phyloP scores from a whole-genome alignment of 768 basidiomycete species.

The Gloeophyllum trabeum region DNA sequence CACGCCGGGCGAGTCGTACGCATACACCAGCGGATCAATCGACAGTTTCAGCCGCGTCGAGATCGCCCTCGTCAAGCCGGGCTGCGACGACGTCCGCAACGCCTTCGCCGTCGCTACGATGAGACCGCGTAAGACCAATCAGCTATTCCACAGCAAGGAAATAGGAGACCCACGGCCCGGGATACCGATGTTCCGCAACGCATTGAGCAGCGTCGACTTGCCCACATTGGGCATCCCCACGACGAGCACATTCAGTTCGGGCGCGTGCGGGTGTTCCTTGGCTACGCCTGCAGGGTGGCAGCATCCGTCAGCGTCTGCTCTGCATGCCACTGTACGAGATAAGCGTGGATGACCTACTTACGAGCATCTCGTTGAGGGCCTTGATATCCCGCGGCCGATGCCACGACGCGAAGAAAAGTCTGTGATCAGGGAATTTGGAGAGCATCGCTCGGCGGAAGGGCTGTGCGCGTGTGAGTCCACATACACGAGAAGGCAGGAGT shows the following conservation, averaged over 20 bases:
- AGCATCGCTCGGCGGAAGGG: slow-evolving; percentile 69
- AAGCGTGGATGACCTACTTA: slow-evolving; percentile 43
- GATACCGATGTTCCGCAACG: slow-evolving; percentile 79
- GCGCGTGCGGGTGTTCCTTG: slow-evolving; percentile 52
- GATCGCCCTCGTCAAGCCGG: slow-evolving; percentile 82
- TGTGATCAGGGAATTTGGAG: slow-evolving; percentile 58
- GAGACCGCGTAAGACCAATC: not conserved
- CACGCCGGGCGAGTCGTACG: slow-evolving; percentile 92
- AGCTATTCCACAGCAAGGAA: slow-evolving; percentile 4
- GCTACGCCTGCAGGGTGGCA: slow-evolving; percentile 44
- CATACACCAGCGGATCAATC: slow-evolving; percentile 74
- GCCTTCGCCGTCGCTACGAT: slow-evolving; percentile 71
- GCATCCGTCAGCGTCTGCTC: not conserved
- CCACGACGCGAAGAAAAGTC: slow-evolving; percentile 61
- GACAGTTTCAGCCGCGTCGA: slow-evolving; percentile 85
- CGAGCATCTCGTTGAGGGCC: slow-evolving; percentile 51
- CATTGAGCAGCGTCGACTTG: slow-evolving; percentile 90
- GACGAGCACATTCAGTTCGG: slow-evolving; percentile 81
- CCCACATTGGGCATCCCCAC: slow-evolving; percentile 99
- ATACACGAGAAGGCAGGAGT: not conserved
- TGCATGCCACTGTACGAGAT: not conserved
- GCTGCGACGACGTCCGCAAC: slow-evolving; percentile 77
- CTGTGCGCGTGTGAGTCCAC: slow-evolving; percentile 26
- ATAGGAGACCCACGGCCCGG: slow-evolving; percentile 55
- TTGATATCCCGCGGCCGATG: slow-evolving; percentile 57